Percentiles rank a stretch among this genome's conserved stretches.
Evolutionary conservation across 441 rosid species (phyloP).

Genomic region (Eruca vesicaria): DNA sequence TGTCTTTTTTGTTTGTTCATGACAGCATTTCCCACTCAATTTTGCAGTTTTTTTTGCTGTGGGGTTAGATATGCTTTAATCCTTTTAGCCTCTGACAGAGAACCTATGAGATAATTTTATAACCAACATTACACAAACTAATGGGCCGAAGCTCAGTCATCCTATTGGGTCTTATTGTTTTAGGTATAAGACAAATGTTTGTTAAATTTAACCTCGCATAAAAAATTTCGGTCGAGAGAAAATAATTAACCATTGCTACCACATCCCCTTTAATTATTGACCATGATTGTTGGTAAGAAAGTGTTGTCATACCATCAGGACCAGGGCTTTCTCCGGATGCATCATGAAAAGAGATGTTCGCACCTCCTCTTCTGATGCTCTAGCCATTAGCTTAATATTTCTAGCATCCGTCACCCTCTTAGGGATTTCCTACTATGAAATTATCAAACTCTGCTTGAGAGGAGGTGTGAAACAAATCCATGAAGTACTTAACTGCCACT

Average conservation of each 20-base stretch:
- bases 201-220: too few species aligned
- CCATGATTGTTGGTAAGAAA: background rate
- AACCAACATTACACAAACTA: too few species aligned
- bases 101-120: too few species aligned
- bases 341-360: background rate
- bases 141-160: too few species aligned
- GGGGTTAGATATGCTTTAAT: too few species aligned
- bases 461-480: background rate
- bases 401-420: background rate
- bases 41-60: too few species aligned
- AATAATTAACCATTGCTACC: background rate
- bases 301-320: background rate
- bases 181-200: too few species aligned
- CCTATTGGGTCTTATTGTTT: too few species aligned
- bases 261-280: background rate
- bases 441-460: background rate
- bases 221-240: too few species aligned
- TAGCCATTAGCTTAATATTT: background rate
- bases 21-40: too few species aligned
- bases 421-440: background rate
- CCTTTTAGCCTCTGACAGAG: too few species aligned
- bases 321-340: background rate
- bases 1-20: too few species aligned
- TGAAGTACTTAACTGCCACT: background rate
- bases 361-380: background rate